Percentiles rank a stretch among this genome's conserved stretches.
These are phyloP conservation scores for Moesziomyces parantarcticus DNA, from an alignment of 1,284 basidiomycete genomes.

Conservation along the genomic window DNA sequence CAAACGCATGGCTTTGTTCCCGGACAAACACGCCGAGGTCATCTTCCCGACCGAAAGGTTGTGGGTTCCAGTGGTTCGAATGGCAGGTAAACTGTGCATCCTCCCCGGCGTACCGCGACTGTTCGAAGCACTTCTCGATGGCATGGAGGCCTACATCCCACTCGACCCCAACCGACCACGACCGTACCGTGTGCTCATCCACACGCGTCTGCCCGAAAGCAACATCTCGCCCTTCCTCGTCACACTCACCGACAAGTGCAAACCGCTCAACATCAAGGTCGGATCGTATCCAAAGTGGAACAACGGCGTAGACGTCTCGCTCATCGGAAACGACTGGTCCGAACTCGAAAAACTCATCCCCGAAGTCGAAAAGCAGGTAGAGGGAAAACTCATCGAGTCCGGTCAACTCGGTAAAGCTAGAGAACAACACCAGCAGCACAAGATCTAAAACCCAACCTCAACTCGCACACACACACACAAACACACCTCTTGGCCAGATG, in stretches of 20 bases:
- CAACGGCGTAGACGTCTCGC: constrained; percentile 76
- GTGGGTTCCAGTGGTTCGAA: constrained; percentile 88
- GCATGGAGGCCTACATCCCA: constrained; percentile 74
- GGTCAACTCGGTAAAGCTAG: constrained; percentile 67
- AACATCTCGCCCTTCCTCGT: constrained; percentile 89
- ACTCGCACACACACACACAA: not conserved
- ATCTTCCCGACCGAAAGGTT: constrained; percentile 60
- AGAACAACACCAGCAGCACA: constrained; percentile 15
- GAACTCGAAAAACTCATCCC: constrained; percentile 30
- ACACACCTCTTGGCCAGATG: not conserved
- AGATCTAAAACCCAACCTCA: constrained; percentile 13
- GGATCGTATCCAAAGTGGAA: constrained; percentile 76
- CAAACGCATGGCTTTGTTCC: constrained; percentile 64
- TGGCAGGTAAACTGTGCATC: constrained; percentile 84
- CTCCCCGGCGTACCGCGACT: constrained; percentile 90
- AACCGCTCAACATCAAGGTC: constrained; percentile 80
- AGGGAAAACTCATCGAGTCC: constrained; percentile 70
- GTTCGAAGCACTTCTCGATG: constrained; percentile 73
- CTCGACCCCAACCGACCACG: constrained; percentile 50
- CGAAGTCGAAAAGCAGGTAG: constrained; percentile 70
- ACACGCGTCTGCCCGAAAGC: constrained; percentile 76
- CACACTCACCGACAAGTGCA: constrained; percentile 79
- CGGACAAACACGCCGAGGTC: constrained; percentile 47
- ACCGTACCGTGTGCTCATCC: constrained; percentile 56
- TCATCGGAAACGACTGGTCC: constrained; percentile 76